Percentiles rank a stretch among this genome's conserved stretches.
phyloP scores from a whole-genome alignment of 768 basidiomycete genomes.

The Roridomyces roridus region DNA sequence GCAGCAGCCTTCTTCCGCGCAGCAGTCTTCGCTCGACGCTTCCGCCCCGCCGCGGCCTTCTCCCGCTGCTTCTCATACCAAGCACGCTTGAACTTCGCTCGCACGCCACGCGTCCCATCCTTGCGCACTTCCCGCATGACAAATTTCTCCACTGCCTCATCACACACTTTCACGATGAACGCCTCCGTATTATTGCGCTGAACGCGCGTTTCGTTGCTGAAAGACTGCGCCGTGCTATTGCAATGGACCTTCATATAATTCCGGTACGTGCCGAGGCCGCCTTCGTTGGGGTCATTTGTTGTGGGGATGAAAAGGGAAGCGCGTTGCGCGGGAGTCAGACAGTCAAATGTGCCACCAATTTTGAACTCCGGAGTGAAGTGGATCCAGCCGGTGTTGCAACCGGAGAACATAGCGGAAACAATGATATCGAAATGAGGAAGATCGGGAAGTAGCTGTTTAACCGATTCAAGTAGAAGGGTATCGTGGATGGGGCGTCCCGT shows the following conservation, averaged over 20 bases:
- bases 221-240: conserved; percentile 12
- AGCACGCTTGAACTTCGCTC: not conserved
- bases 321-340: conserved; percentile 26
- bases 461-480: not conserved
- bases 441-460: not conserved
- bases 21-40: not conserved
- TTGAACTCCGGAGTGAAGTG: not conserved
- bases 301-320: conserved; percentile 16
- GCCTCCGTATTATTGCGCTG: conserved; percentile 25
- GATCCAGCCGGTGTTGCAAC: not conserved
- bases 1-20: not conserved
- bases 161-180: conserved; percentile 23
- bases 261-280: conserved; percentile 18
- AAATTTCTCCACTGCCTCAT: conserved; percentile 4
- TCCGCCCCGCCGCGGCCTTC: not conserved
- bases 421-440: not conserved
- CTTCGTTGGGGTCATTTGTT: conserved; percentile 29
- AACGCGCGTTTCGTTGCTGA: conserved; percentile 15
- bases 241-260: conserved; percentile 4
- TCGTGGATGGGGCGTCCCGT: not conserved
- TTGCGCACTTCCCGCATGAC: conserved; percentile 21
- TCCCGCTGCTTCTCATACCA: not conserved
- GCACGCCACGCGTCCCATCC: not conserved
- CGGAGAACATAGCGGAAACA: not conserved
- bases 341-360: conserved; percentile 1